Evolutionary conservation across 352 stramenopile genomes (phyloP), one percentile per base, ranked within the genome.

Genomic region (Globisporangium carolinianum): DNA sequence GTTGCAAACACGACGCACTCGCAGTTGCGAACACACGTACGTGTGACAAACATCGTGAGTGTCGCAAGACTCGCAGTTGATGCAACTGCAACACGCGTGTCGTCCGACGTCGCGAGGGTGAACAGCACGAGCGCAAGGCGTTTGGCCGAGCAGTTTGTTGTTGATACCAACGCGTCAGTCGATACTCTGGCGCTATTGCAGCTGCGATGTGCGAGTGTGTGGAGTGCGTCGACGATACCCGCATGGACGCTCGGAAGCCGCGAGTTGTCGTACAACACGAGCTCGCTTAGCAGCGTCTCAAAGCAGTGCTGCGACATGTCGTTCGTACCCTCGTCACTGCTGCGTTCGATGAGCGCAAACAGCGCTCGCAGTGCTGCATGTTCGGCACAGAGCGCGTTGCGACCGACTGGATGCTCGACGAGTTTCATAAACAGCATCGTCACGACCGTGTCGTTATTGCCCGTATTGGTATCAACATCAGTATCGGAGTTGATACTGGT

Each of bases 381-480:
- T 55, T 90, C 79, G 0, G 48, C 37, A 51, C 69, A 83, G 1
- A 90, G 47, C 0, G 77, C 73, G 18, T 72, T 74, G 4, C 78
- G 58, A 24, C 75, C 83, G 1, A 75, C 53, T 2, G 66, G 53
- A 43, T 86, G 69, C 6, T 61, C 65, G 0, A 92, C 24, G 0
- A 92, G 55, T 35, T 90, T 89, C 15, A 67, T 68, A 57, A 77
- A 90, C 11, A 90, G 55, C 36, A 83, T 66, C 10, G 73, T 79
- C 3, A 82, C 69, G 5, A 89, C 60, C 24, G 47, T n/a, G 3
- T 75, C 62, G 18, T 55, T 62, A 4, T 57, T 62, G 1, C 55
- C 61, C 7, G 15, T 18, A 7, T n/a, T 32, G 15, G 14, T 24
- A 17, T 12, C 10, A 47, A 35, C 7, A n/a, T 7, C 45, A 49